Evolutionary conservation across 2,329 filamentous ascomycete genomes (phyloP).

Genomic region (Aspergillus sp.): DNA sequence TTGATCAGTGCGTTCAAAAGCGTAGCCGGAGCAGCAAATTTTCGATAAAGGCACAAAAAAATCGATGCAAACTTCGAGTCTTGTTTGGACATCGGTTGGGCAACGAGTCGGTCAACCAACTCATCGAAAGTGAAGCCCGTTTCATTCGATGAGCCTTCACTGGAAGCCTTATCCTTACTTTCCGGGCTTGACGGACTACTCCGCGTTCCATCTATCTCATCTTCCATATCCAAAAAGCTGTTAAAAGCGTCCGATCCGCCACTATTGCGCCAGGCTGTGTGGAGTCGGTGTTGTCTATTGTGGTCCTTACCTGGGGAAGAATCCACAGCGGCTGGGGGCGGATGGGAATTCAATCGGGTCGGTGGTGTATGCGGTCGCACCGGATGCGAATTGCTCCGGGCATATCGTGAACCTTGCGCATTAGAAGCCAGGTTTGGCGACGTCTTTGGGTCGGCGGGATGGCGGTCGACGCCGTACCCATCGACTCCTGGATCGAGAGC

Average conservation of each 20-base stretch:
- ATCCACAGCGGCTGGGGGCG: constrained; percentile 30
- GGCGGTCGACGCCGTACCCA: constrained; percentile 33
- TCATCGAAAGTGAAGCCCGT: constrained; percentile 57
- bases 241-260: constrained; percentile 43
- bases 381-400: constrained; percentile 50
- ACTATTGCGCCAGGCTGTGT: constrained; percentile 40
- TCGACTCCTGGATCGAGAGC: constrained; percentile 36
- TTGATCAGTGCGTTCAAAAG: constrained; percentile 70
- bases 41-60: constrained; percentile 90
- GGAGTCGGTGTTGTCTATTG: constrained; percentile 33
- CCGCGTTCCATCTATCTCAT: constrained; percentile 36
- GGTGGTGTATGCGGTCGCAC: constrained; percentile 49
- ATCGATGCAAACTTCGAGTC: constrained; percentile 86
- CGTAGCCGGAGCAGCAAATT: constrained; percentile 79
- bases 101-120: constrained; percentile 81
- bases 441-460: constrained; percentile 30
- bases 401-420: constrained; percentile 41
- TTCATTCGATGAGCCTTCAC: constrained; percentile 33
- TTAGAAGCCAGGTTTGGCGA: constrained; percentile 39
- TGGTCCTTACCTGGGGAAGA: constrained; percentile 30
- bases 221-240: constrained; percentile 44
- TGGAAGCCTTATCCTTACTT: constrained; percentile 33
- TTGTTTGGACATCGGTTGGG: constrained; percentile 77
- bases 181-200: constrained; percentile 30
- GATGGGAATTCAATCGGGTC: constrained; percentile 35